These are phyloP conservation scores for Adansonia digitata DNA, from an alignment of 345 rosid species.

Conservation along the genomic window DNA sequence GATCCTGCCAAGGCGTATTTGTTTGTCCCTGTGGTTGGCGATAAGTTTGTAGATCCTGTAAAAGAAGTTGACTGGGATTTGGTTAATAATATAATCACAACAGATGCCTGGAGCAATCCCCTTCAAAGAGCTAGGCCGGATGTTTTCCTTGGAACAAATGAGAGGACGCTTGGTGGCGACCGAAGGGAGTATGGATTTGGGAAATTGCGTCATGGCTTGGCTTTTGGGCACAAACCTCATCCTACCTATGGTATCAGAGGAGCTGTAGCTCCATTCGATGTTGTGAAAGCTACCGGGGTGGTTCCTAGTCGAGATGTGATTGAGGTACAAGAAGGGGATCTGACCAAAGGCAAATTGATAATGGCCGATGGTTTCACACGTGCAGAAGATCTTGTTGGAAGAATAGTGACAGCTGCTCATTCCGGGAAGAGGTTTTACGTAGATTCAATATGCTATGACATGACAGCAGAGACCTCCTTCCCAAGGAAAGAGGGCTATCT, in stretches of 20 bases:
- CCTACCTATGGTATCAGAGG: constrained; percentile 99
- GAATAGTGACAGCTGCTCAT: constrained; percentile 92
- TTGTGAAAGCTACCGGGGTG: constrained; percentile 90
- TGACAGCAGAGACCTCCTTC: constrained; percentile 91
- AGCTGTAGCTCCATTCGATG: constrained; percentile 89
- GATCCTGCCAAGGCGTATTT: constrained; percentile 98
- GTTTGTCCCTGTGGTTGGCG: constrained; percentile 87
- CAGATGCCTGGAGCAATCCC: constrained; percentile 86
- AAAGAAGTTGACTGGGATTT: constrained; percentile 83
- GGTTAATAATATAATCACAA: constrained; percentile 51
- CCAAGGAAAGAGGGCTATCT: constrained; percentile 99
- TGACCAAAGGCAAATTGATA: constrained; percentile 51
- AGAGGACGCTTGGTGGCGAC: constrained; percentile 97
- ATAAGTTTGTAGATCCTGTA: constrained; percentile 54
- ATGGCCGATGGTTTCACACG: constrained; percentile 72
- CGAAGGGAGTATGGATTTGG: constrained; percentile 98
- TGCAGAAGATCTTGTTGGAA: constrained; percentile 70
- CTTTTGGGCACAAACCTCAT: constrained; percentile 79
- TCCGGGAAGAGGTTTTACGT: constrained; percentile 98
- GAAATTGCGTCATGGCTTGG: constrained; percentile 87
- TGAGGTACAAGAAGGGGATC: constrained; percentile 35
- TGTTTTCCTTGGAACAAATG: constrained; percentile 96
- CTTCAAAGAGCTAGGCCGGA: constrained; percentile 98
- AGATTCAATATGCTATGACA: constrained; percentile 76
- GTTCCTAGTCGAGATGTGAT: constrained; percentile 54